Conservation (phyloP, 2,329 filamentous ascomycete genomes). For the Emydomyces testavorans region DNA sequence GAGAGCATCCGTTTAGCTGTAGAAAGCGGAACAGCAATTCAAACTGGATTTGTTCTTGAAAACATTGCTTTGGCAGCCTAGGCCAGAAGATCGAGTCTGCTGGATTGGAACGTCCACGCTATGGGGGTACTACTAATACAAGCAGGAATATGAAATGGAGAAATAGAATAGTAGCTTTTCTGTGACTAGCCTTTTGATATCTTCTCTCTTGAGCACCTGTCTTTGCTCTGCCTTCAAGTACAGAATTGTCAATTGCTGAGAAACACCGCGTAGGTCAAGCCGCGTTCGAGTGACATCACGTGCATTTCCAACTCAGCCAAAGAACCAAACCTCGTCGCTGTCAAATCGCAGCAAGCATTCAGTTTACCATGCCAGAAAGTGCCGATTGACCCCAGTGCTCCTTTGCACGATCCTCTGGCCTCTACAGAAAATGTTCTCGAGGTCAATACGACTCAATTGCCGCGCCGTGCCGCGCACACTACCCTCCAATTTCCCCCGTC, state of each 20-base stretch:
- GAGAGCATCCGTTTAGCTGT: neutral
- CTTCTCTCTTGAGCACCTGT: too few relatives aligned
- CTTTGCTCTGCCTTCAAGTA: too few relatives aligned
- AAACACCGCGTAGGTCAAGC: too few relatives aligned
- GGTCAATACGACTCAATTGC: constrained; percentile 8
- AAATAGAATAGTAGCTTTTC: too few relatives aligned
- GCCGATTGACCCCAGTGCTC: neutral
- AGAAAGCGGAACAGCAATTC: neutral
- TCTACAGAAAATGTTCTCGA: neutral
- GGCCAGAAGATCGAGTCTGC: neutral
- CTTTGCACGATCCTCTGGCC: neutral
- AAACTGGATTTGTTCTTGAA: neutral
- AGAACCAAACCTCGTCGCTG: too few relatives aligned
- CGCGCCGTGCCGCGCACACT: neutral
- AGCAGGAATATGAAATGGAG: too few relatives aligned
- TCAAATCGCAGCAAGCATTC: too few relatives aligned
- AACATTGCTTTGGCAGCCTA: neutral
- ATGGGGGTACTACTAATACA: neutral
- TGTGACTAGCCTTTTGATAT: too few relatives aligned
- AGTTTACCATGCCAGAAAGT: neutral
- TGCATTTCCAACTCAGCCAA: neutral
- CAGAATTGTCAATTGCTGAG: too few relatives aligned
- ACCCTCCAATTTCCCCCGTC: neutral
- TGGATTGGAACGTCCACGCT: neutral
- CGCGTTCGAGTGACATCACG: constrained; percentile 8